phyloP scores from a whole-genome alignment of 495 filamentous ascomycete species.

The Lasiosphaeriaceae sp. region DNA sequence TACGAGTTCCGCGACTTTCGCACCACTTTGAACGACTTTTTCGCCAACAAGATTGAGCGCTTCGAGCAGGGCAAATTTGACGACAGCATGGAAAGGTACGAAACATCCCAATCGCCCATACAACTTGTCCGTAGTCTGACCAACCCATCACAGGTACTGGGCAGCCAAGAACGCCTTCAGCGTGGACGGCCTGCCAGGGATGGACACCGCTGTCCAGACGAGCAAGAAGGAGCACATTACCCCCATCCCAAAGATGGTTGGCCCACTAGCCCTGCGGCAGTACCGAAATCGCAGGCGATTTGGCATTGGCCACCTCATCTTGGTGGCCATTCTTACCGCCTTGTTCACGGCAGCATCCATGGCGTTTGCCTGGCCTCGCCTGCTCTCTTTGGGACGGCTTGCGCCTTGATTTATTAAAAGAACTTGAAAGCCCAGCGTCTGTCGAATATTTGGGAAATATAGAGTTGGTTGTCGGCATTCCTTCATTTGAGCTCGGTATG shows the following conservation, averaged over 20 bases:
- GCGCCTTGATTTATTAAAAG: no score
- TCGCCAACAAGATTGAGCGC: constrained; percentile 39
- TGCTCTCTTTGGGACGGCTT: neutral
- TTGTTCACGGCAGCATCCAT: neutral
- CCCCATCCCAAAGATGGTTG: constrained; percentile 52
- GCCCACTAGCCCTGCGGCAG: constrained; percentile 29
- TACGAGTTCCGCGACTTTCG: constrained; percentile 50
- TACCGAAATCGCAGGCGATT: constrained; percentile 10
- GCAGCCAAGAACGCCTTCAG: constrained; percentile 51
- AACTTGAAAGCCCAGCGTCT: no score
- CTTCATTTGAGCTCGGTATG: no score
- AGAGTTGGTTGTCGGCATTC: no score
- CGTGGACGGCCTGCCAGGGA: constrained; percentile 52
- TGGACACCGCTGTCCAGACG: constrained; percentile 38
- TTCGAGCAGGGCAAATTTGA: constrained; percentile 39
- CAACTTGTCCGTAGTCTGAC: neutral
- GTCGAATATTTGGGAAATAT: no score
- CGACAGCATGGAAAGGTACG: constrained; percentile 49
- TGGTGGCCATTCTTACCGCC: constrained; percentile 10
- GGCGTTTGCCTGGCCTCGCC: neutral
- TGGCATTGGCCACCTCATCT: constrained; percentile 8
- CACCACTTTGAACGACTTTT: constrained; percentile 44
- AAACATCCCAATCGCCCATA: neutral
- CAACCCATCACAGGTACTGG: constrained; percentile 46
- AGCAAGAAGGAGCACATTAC: constrained; percentile 38